Evolutionary conservation across 2,329 filamentous ascomycete species (phyloP).

Genomic region (Nakataea oryzae): DNA sequence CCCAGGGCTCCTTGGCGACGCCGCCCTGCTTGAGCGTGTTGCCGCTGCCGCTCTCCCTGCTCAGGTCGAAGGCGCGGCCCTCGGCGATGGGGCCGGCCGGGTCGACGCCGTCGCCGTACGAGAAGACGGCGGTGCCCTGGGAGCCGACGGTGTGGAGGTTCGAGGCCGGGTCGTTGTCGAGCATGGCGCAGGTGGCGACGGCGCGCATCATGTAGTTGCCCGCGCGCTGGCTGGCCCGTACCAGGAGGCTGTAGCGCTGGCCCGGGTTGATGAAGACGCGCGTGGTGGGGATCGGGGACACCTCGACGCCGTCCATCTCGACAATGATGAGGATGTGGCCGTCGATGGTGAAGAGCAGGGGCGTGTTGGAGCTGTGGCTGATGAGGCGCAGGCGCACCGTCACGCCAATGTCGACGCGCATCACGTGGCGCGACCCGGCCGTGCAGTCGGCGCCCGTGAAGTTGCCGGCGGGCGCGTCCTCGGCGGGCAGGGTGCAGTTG

Average conservation of each 20-base stretch:
- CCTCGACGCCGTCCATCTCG: conserved; percentile 28
- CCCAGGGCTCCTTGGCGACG: conserved; percentile 17
- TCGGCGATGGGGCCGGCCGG: conserved; percentile 16
- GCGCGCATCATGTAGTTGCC: conserved; percentile 12
- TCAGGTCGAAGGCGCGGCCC: conserved; percentile 17
- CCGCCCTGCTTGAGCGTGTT: background rate
- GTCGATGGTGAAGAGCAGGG: conserved; percentile 27
- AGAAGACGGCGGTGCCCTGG: conserved; percentile 17
- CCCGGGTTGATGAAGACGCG: conserved; percentile 58
- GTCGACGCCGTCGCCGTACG: conserved; percentile 14
- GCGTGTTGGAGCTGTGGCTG: conserved; percentile 26
- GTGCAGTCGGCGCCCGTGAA: conserved; percentile 17
- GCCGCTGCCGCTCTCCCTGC: conserved; percentile 9
- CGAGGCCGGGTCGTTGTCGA: background rate
- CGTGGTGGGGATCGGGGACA: conserved; percentile 34
- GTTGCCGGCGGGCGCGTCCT: conserved; percentile 5
- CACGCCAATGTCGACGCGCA: conserved; percentile 16
- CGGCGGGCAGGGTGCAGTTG: conserved; percentile 3
- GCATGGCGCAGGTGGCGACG: conserved; percentile 2
- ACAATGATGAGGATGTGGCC: conserved; percentile 24
- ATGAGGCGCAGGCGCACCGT: conserved; percentile 25
- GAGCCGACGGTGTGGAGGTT: conserved; percentile 16
- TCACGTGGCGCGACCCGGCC: conserved; percentile 19
- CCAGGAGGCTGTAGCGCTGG: conserved; percentile 58
- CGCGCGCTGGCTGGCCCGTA: conserved; percentile 46